Evolutionary conservation across 2,329 filamentous ascomycete species (phyloP).

Genomic region (Fusarium longipes): DNA sequence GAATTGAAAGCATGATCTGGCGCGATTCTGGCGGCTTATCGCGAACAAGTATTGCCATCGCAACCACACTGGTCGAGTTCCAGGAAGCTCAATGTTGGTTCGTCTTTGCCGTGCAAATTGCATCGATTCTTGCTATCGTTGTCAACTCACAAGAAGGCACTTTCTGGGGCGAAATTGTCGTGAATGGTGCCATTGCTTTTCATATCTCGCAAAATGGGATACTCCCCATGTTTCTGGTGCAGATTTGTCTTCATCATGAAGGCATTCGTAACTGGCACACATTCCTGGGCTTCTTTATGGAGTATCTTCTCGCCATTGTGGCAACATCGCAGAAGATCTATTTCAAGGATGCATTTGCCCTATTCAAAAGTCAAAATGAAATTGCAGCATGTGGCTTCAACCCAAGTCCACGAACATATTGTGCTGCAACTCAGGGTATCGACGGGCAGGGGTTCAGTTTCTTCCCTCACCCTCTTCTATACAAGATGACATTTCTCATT

Average conservation of each 20-base stretch:
- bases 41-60: conserved; percentile 54
- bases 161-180: conserved; percentile 55
- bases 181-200: conserved; percentile 53
- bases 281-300: conserved; percentile 54
- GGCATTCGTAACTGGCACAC: conserved; percentile 56
- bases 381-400: conserved; percentile 51
- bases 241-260: conserved; percentile 54
- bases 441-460: conserved; percentile 51
- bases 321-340: conserved; percentile 53
- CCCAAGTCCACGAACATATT: conserved; percentile 54
- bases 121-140: conserved; percentile 55
- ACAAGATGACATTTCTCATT: conserved; percentile 54
- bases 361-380: conserved; percentile 50
- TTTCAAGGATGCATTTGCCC: conserved; percentile 50
- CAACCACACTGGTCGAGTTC: conserved; percentile 55
- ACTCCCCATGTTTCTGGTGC: conserved; percentile 53
- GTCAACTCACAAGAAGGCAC: conserved; percentile 55
- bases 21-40: conserved; percentile 52
- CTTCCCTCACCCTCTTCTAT: conserved; percentile 53
- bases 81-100: conserved; percentile 56
- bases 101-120: conserved; percentile 55
- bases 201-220: conserved; percentile 54
- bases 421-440: conserved; percentile 50
- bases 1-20: conserved; percentile 54
- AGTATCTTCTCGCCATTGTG: conserved; percentile 54